Evolutionary conservation across 2,329 filamentous ascomycete species (phyloP).

Genomic region (Clonostachys rosea): DNA sequence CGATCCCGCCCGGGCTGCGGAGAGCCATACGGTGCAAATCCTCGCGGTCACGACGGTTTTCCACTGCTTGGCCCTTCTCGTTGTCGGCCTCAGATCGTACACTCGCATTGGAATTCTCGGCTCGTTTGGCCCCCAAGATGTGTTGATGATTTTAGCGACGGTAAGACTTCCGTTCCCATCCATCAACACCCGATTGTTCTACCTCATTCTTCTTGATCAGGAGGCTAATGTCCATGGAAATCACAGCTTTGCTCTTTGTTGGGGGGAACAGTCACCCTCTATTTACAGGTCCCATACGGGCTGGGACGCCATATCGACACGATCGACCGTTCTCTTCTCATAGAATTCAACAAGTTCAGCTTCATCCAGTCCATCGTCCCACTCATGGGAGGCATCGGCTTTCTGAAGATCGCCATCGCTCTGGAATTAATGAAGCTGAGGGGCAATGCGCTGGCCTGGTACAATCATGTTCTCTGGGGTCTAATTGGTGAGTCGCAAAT

Average conservation of each 20-base stretch:
- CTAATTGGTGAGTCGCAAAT: too few species aligned
- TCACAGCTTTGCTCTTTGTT: too few species aligned
- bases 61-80: too few species aligned
- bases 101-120: too few species aligned
- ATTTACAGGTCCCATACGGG: slow-evolving; percentile 35
- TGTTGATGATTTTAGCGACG: not conserved
- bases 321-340: slow-evolving; percentile 21
- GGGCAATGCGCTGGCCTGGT: slow-evolving; percentile 12
- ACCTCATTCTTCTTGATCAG: not conserved
- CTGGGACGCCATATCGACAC: slow-evolving; percentile 37
- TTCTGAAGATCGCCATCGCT: slow-evolving; percentile 15
- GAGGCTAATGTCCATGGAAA: too few species aligned
- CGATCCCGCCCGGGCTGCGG: too few species aligned
- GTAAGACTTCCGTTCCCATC: not conserved
- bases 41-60: too few species aligned
- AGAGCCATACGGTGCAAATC: too few species aligned
- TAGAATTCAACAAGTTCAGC: slow-evolving; percentile 29
- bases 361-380: slow-evolving; percentile 41
- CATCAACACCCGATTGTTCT: not conserved
- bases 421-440: slow-evolving; percentile 12
- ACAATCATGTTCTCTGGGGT: slow-evolving; percentile 12
- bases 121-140: not conserved
- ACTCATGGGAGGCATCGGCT: slow-evolving; percentile 14
- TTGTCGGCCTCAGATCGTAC: too few species aligned
- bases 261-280: slow-evolving; percentile 24